Base-by-base conservation (phyloP, 495 filamentous ascomycete species). In the Podospora sp. region DNA sequence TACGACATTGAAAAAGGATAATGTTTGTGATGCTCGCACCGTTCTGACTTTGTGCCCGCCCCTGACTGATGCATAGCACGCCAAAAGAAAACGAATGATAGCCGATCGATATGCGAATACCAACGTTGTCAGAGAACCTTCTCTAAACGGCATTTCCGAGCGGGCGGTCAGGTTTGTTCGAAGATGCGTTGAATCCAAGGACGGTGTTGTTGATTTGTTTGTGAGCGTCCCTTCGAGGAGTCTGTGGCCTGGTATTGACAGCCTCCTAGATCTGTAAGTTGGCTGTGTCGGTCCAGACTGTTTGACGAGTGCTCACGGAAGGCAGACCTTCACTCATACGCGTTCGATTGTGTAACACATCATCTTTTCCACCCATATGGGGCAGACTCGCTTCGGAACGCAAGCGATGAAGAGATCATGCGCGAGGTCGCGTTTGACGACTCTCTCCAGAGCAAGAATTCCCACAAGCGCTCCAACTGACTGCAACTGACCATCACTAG, bases 101-200 rank as follows among this genome's bases (percentile, higher is more conserved):
- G 88, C 87, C 0, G 85, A 89, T 67, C 82, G 86, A 60, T 91
- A 91, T 71, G 86, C 88, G 25, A 90, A 89, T 75, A 84, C 84
- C 36, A 91, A 89, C 73, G 77, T 91, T 58, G 76, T 89, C 68
- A 83, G 83, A 22, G 69, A 80, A 0, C 73, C 79, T 8, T 81
- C 85, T 0, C 71, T 90, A 21, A 74, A 77, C 14, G 86, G 83
- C 4, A 87, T 90, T 36, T 72, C 77, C 25, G 82, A 88, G 65
- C 75, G 86, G 8, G 86, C 87, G 0, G 75, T 62, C 50, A 78
- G 77, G 21, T 88, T 90, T 64, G 73, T 87, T 0, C 73, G 78
- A 20, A 80, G 78, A 65, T 89, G 87, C 58, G 64, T 67, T 24
- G 73, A 78, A 60, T 77, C 79, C 2, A 71, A 72, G 6, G 73